Percentiles rank a stretch among this genome's conserved stretches.
Conservation (phyloP, 768 basidiomycete genomes). For the Glaciozyma antarctica region DNA sequence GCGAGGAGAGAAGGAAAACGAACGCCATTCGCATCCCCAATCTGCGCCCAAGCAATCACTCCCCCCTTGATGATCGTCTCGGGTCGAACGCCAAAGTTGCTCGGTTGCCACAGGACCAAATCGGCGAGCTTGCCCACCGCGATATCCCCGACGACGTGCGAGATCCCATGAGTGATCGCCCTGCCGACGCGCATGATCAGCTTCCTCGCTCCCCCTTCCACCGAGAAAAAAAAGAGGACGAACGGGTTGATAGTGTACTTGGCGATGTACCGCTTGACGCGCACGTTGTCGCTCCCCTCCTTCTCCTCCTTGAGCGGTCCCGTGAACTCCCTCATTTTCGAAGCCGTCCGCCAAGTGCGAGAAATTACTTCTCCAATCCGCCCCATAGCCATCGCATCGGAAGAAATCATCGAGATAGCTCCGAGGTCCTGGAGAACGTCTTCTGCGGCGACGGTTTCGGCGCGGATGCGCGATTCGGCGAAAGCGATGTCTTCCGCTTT, state of each 20-base stretch:
- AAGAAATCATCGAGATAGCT: conserved; percentile 92
- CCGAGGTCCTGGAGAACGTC: conserved; percentile 59
- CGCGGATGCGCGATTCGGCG: conserved; percentile 92
- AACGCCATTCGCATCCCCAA: conserved; percentile 86
- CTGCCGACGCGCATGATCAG: conserved; percentile 43
- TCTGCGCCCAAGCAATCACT: conserved; percentile 76
- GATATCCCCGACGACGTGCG: conserved; percentile 74
- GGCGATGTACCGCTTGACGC: conserved; percentile 80
- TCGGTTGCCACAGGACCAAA: conserved; percentile 89
- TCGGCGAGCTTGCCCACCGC: conserved; percentile 77
- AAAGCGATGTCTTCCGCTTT: conserved; percentile 87
- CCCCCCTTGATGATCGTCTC: conserved; percentile 94
- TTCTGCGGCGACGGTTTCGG: conserved; percentile 93
- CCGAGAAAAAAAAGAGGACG: conserved; percentile 46
- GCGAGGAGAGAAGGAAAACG: neutral
- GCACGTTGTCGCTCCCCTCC: conserved; percentile 64
- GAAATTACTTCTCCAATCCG: conserved; percentile 88
- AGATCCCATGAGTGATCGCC: conserved; percentile 88
- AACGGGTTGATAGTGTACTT: conserved; percentile 93
- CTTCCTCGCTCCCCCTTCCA: neutral
- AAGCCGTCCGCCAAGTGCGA: conserved; percentile 92
- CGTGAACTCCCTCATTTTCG: conserved; percentile 73
- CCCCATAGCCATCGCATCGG: conserved; percentile 94
- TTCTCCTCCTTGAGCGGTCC: conserved; percentile 61
- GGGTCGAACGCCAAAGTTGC: conserved; percentile 83